Percentiles rank a stretch among this genome's conserved stretches.
Conservation (phyloP, 2,329 filamentous ascomycete genomes). For the Didymella sp. region DNA sequence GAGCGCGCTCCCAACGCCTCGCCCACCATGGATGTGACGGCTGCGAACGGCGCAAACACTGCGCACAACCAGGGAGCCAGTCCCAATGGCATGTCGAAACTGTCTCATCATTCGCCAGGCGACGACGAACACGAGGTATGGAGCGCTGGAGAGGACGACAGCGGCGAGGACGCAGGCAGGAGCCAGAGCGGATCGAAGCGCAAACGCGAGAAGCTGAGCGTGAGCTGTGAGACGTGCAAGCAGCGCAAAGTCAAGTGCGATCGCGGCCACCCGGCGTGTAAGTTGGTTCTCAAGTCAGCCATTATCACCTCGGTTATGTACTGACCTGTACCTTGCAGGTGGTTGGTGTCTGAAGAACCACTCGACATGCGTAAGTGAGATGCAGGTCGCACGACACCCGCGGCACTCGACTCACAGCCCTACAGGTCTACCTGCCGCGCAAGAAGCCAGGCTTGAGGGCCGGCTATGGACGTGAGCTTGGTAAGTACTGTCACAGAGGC, state of each 20-base stretch:
- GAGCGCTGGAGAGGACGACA: conserved; percentile 50
- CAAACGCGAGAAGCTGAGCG: conserved; percentile 55
- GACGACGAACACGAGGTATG: conserved; percentile 45
- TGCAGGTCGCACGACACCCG: conserved; percentile 4
- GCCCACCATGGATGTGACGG: conserved; percentile 41
- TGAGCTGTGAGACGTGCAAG: conserved; percentile 74
- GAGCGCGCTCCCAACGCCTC: conserved; percentile 33
- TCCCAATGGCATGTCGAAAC: conserved; percentile 40
- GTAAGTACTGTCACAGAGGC: too few species aligned
- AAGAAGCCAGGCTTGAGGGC: conserved; percentile 71
- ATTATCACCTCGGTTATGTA: not conserved
- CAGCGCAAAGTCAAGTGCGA: conserved; percentile 76
- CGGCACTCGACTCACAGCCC: conserved; percentile 7
- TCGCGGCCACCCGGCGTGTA: conserved; percentile 74
- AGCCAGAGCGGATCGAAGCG: conserved; percentile 54
- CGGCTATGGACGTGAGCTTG: conserved; percentile 67
- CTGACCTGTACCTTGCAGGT: conserved; percentile 15
- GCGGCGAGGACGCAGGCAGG: conserved; percentile 49
- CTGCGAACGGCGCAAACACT: conserved; percentile 26
- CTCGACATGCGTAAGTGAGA: conserved; percentile 60
- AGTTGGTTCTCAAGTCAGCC: not conserved
- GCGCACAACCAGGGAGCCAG: conserved; percentile 40
- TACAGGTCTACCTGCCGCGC: conserved; percentile 67
- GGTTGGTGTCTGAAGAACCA: conserved; percentile 74
- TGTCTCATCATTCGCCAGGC: conserved; percentile 44